A percentile compares a stretch with the other conserved stretches of the same genome.
Conservation (phyloP, 2,329 filamentous ascomycete species). For the Spiromastix sp. region DNA sequence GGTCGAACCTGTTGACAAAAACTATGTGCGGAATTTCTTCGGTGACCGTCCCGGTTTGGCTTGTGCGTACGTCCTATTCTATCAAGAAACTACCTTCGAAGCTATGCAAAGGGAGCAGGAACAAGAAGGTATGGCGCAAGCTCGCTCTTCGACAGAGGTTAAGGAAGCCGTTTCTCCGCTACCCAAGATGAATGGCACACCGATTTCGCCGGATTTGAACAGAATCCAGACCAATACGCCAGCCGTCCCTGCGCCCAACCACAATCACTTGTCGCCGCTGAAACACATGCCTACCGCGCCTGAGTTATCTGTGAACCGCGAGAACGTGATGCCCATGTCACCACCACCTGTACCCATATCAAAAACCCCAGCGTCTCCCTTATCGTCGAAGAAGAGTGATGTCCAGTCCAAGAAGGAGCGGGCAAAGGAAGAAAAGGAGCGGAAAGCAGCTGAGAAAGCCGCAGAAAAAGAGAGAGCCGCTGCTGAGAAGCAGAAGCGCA, state of each 20-base stretch:
- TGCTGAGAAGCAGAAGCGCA: slow-evolving; percentile 43
- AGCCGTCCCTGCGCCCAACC: slow-evolving; percentile 24
- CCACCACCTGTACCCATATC: slow-evolving; percentile 15
- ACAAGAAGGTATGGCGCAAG: slow-evolving; percentile 50
- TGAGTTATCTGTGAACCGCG: slow-evolving; percentile 35
- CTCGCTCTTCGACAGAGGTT: slow-evolving; percentile 39
- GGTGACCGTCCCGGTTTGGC: slow-evolving; percentile 84
- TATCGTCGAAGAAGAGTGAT: slow-evolving; percentile 41
- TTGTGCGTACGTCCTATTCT: slow-evolving; percentile 94
- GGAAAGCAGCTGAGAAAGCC: slow-evolving; percentile 38
- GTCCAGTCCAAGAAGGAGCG: slow-evolving; percentile 60
- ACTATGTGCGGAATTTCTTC: slow-evolving; percentile 94
- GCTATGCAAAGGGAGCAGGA: slow-evolving; percentile 69
- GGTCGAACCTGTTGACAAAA: slow-evolving; percentile 95
- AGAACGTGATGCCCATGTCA: slow-evolving; percentile 16
- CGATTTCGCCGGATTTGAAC: slow-evolving; percentile 22
- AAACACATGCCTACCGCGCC: slow-evolving; percentile 33
- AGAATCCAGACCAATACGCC: slow-evolving; percentile 32
- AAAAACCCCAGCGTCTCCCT: slow-evolving; percentile 21
- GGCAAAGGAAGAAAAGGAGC: slow-evolving; percentile 47
- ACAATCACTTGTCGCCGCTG: slow-evolving; percentile 22
- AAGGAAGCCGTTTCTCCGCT: slow-evolving; percentile 15
- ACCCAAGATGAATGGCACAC: slow-evolving; percentile 22
- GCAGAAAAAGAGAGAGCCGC: slow-evolving; percentile 40
- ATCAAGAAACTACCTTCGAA: slow-evolving; percentile 75